phyloP scores from a whole-genome alignment of 345 rosid species.

The Limnanthes douglasii region DNA sequence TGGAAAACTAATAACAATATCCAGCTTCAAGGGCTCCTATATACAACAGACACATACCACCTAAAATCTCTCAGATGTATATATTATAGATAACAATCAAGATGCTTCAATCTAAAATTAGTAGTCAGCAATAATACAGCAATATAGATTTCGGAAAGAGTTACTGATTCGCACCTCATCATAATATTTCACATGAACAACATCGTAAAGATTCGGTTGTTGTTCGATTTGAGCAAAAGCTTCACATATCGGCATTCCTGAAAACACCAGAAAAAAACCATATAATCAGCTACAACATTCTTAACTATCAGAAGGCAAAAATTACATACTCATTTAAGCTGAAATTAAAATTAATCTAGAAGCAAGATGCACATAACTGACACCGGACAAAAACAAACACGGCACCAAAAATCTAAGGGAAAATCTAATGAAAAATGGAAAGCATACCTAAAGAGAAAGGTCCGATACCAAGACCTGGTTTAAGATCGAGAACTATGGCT shows the following conservation, averaged over 20 bases:
- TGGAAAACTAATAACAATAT: constrained; percentile 88
- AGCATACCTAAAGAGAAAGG: constrained; percentile 74
- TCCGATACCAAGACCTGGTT: constrained; percentile 83
- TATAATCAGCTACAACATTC: background rate
- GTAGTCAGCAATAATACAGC: too few species aligned
- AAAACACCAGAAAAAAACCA: too few species aligned
- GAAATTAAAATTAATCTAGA: background rate
- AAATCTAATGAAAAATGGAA: background rate
- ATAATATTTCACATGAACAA: constrained; percentile 79
- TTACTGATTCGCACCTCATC: constrained; percentile 58
- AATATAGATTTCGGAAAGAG: too few species aligned
- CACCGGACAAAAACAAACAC: too few species aligned
- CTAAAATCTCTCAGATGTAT: background rate
- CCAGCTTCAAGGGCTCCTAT: constrained; percentile 86
- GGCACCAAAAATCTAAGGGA: constrained; percentile 1
- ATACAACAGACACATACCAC: constrained; percentile 1
- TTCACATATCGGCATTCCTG: constrained; percentile 92
- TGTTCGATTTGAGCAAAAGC: constrained; percentile 88
- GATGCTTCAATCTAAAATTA: too few species aligned
- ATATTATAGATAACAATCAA: too few species aligned
- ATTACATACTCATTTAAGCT: too few species aligned
- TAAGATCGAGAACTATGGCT: constrained; percentile 85
- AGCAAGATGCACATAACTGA: too few species aligned
- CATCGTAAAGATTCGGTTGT: constrained; percentile 90
- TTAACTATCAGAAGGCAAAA: too few species aligned